Evolutionary conservation across 305 asterid genomes (phyloP), one percentile per base, ranked within the genome.

Genomic region (Fraxinus greggii): DNA sequence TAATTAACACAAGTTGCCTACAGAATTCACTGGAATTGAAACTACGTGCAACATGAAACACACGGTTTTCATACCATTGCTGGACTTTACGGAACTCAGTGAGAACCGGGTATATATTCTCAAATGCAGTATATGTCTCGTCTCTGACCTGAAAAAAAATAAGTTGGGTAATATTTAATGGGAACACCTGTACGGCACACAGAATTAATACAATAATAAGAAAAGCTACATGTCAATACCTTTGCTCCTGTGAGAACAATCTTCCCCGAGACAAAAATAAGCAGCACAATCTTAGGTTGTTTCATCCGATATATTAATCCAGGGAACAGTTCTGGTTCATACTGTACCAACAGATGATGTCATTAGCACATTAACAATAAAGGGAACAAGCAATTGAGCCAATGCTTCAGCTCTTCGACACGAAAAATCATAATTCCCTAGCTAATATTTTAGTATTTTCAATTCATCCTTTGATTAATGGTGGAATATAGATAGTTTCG

Each of bases 191-290:
- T 48, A 77, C 12, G 72, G 76, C 56, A 72, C 69, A n/a, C 23
- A 6, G 67, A 32, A 78, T 78, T 36, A 26, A 75, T 35, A 38
- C 7, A 21, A 26, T 36, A 75, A 40, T 24, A 72, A 61, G 69
- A 32, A 54, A 65, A 59, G 70, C 32, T 76, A 26, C 48, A 35
- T 72, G 28, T 56, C 9, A 75, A 65, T 83, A 92, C 95, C 95
- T 92, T 92, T 13, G 95, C 95, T 75, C 95, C 95, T 5, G 95
- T 90, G 40, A 90, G 91, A 61, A 92, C 95, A 80, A 92, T 92
- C 87, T 92, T 92, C 79, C 94, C 94, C 4, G 95, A 92, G 17
- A 90, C 93, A 77, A 92, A 92, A 24, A 92, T 90, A 42, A 92
- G 94, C 83, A 92, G 89, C 70, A 90, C 95, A 76, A 90, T 92